Conservation (phyloP, 345 rosid species). For the Pugionium cornutum region DNA sequence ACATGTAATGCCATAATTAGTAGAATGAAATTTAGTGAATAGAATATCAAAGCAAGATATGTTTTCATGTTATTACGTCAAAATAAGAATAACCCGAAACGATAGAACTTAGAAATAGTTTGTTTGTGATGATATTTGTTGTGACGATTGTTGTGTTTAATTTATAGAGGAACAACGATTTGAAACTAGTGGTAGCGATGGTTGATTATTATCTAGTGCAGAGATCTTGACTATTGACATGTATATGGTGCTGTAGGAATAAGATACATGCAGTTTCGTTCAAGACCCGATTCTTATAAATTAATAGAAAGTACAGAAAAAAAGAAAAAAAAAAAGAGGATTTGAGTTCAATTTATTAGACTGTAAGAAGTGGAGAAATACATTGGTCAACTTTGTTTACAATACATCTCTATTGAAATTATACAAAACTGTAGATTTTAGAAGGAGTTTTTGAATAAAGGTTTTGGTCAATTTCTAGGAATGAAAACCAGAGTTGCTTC, state of each 20-base stretch:
- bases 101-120: too few relatives aligned
- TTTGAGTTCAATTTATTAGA: not conserved
- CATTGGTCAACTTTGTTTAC: constrained; percentile 15
- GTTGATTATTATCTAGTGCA: constrained; percentile 18
- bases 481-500: constrained; percentile 9
- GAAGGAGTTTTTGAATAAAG: not conserved
- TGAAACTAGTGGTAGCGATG: not conserved
- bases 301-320: not conserved
- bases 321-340: not conserved
- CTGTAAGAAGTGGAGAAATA: not conserved
- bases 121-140: not conserved
- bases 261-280: not conserved
- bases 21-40: constrained; percentile 1
- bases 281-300: not conserved
- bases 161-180: not conserved
- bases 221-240: constrained; percentile 25
- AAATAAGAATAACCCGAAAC: too few relatives aligned
- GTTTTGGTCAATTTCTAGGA: constrained; percentile 19
- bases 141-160: not conserved
- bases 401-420: too few relatives aligned
- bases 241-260: not conserved
- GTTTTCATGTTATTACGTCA: constrained; percentile 12
- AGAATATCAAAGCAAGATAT: constrained; percentile 6
- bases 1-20: constrained; percentile 7
- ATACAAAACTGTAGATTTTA: not conserved